Base-by-base conservation (phyloP, 768 basidiomycete species). In the Boletus vinaceobasis region DNA sequence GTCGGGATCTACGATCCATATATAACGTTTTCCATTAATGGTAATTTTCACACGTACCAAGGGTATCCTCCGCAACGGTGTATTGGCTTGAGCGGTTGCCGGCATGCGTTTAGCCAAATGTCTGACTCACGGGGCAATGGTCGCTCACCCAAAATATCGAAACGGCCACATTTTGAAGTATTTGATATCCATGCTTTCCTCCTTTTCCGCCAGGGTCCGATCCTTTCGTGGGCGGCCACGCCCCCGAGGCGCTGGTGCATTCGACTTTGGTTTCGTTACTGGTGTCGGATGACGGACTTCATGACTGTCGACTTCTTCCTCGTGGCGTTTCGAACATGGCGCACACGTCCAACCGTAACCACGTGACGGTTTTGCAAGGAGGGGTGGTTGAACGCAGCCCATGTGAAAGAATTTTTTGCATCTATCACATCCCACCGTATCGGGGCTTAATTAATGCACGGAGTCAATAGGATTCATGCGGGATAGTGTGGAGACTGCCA, bases 281-380 rank as follows among this genome's bases (percentile, higher is more conserved):
- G 85, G 82, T 15, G 81, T 81, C 15, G 73, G 71, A 60, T 82
- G 82, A 38, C 87, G 85, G 45, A 83, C 79, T 29, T 86, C 85
- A 60, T 87, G 85, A 57, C 85, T 82, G 65, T 89, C 87, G 44
- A 93, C 88, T 66, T 90, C 84, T 63, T 93, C 88, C 62, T 93
- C 93, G 65, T 95, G 89, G 60, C 82, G 82, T 50, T 85, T 82
- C 11, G 93, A 89, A 70, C 95, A 98, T 1, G 93, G 92, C 0
- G 91, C 90, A 64, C 96, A 98, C 10, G 93, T 93, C 96, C 96
- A 98, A 21, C 91, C 93, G 73, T 98, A 98, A 43, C 96, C 96
- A 58, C 93, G 84, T 23, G 93, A 92, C 14, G 96, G 96, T 71
- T 98, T 98, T 2, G 88, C 88, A 17, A 80, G 76, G 8, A 98